Base-by-base conservation (phyloP, 768 basidiomycete species). In the Crassisporium funariophilum region DNA sequence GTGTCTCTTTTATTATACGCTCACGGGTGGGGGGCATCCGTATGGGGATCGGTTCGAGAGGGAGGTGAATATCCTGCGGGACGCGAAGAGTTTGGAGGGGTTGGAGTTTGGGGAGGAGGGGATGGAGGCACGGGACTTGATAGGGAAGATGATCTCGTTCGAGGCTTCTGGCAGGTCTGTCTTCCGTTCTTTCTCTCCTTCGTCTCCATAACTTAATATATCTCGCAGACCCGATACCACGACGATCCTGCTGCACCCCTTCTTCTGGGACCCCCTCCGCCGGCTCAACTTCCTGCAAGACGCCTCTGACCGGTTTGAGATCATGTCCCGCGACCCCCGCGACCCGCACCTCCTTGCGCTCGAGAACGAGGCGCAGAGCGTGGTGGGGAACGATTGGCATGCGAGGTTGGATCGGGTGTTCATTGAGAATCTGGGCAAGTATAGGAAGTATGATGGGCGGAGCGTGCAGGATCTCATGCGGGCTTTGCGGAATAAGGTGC, bases 271-370 rank as follows among this genome's bases (percentile, higher is more conserved):
- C 44, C 72, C 94, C 0, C 85, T 78, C 6, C 83, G 88, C 46
- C 80, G 95, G 33, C 71, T 99, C 4, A 83, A 80, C 41, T 99
- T 99, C 77, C 74, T 99, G n/a, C 95, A 95, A 66, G 97, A 98
- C 53, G 91, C 94, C 0, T 97, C 94, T 0, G 95, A 98, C 67
- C 82, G 95, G 4, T 99, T 98, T 65, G 97, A 98, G 67, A 94
- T 94, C 63, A 95, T 98, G 92, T 89, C 86, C 55, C 82, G 92
- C 22, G 94, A 95, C 38, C 94, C 95, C 0, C 84, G 83, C 46
- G 91, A 95, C 46, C 75, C 82, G 0, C 77, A 82, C 46, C 76
- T 99, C 17, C 56, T 90, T 10, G 68, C 76, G 9, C 78, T 99
- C 13, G 97, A 99, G 69, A 76, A 68, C 0, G 77, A 76, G 36